A percentile compares a stretch with the other conserved stretches of the same genome.
phyloP scores from a whole-genome alignment of 2,329 filamentous ascomycete species.

The Nothophaeocryptopus gaeumannii region DNA sequence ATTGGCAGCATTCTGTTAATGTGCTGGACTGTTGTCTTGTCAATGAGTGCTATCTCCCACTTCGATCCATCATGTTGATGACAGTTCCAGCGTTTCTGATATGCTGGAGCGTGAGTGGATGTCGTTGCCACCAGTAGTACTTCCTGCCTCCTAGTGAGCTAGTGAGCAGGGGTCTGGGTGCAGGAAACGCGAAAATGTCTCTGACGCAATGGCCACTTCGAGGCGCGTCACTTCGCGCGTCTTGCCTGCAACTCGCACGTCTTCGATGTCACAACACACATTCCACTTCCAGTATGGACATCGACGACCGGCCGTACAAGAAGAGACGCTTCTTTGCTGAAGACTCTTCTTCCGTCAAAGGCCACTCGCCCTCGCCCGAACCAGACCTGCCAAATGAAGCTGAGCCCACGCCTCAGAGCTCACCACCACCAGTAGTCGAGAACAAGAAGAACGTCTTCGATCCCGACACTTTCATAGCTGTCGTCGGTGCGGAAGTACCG shows the following conservation, averaged over 20 bases:
- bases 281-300: constrained; percentile 25
- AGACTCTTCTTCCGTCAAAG: constrained; percentile 38
- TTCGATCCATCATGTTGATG: constrained; percentile 5
- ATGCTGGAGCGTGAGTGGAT: background rate
- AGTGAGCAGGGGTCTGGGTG: background rate
- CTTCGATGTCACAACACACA: too few relatives aligned
- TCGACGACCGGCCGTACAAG: constrained; percentile 57
- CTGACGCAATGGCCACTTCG: too few relatives aligned
- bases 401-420: constrained; percentile 31
- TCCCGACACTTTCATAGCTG: constrained; percentile 52
- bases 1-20: background rate
- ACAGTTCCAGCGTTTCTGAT: background rate
- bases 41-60: constrained; percentile 2
- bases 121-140: background rate
- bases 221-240: too few relatives aligned
- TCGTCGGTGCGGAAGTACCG: constrained; percentile 55
- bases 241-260: too few relatives aligned
- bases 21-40: too few relatives aligned
- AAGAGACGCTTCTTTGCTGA: constrained; percentile 63
- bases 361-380: constrained; percentile 30
- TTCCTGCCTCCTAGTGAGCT: too few relatives aligned
- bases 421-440: constrained; percentile 4
- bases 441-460: constrained; percentile 48
- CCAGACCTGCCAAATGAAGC: constrained; percentile 35
- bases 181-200: too few relatives aligned